Evolutionary conservation across 495 filamentous ascomycete species (phyloP), one percentile per base, ranked within the genome.

Genomic region (Apodospora peruviana): DNA sequence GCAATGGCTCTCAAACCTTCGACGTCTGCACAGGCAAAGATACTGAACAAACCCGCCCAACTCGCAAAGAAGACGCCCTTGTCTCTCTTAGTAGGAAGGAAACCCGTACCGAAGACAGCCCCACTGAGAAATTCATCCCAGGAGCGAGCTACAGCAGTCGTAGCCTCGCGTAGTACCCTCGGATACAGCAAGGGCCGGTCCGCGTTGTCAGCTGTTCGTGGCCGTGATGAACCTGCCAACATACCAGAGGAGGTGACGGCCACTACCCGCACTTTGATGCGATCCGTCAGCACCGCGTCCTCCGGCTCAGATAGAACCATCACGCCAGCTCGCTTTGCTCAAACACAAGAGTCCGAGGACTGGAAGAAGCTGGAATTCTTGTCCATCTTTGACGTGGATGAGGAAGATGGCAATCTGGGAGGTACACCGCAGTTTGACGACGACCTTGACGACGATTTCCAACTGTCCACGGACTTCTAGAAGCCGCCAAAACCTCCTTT

Each of bases 121-220:
- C 47, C 56, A 43, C 38, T 68, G 17, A 62, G 52, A 29, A 74
- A 67, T 47, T 76, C 76, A 40, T 70, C 67, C 2, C 45, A 40
- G 50, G 50, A 56, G 73, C 81, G 72, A 74, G 79, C 44, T 68
- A 80, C 55, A 68, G 85, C 86, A 17, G 74, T 71, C 5, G 74
- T 69, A n/a, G 78, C 75, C 10, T 91, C 90, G 11, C 78, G 80
- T 44, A 86, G 79, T 40, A 95, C 90, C 0, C 67, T 96, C 22
- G 90, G 90, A 5, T 91, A 90, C 60, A 82, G 80, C 43, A 87
- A 85, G 59, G 88, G 90, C 22, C 77, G 89, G 14, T 75, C 73
- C 14, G 76, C 83, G 12, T 84, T 84, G 1, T 62, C 64, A 5
- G 59, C 61, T 5, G 57, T 76, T 11, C 57, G 66, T 9, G 61